Base-by-base conservation (phyloP, 169 alveolate species). In the Cryptosporidium sp. region DNA sequence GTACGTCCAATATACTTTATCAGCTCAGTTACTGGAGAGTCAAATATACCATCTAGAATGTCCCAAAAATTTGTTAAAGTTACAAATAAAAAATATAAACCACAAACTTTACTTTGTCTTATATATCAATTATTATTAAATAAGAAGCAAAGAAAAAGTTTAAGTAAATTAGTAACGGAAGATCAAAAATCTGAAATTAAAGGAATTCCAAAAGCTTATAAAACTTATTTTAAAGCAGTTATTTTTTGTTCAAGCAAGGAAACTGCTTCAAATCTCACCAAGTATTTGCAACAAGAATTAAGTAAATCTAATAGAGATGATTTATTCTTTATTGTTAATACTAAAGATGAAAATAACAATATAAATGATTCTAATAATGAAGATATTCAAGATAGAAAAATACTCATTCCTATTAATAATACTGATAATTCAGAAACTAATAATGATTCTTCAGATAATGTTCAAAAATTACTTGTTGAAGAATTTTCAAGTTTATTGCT, bases 1-100 rank as follows among this genome's bases (percentile, higher is more conserved):
- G n/a, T 23, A 12, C 52, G 89, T 21, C 89, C 89, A 18, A 62
- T 80, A 16, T 80, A 80, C 39, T 80, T 80, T 65, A 65, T 80
- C n/a, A 80, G 35, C 21, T 80, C 89, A 33, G 56, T 65, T 42
- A 23, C 73, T 37, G 89, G 89, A 14, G 80, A 80, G 70, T 80
- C 80, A 0, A 80, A 80, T 29, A 62, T 80, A 10, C 75, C 89
- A 61, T 80, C 89, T 18, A 80, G 65, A 65, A 80, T 80, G 75
- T 45, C 16, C 31, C 89, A 80, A 48, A 65, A 39, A 26, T 80
- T 61, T 31, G 45, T 80, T 33, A 80, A 80, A 42, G 75, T 80
- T 39, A 18, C 26, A 9, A 65, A 80, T n/a, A 80, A 80, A 23
- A 51, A 45, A 42, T 44, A n/a, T 26, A 80, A 80, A 33, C 75